Evolutionary conservation across 441 rosid genomes (phyloP).

Genomic region (Caryocar brasiliense): DNA sequence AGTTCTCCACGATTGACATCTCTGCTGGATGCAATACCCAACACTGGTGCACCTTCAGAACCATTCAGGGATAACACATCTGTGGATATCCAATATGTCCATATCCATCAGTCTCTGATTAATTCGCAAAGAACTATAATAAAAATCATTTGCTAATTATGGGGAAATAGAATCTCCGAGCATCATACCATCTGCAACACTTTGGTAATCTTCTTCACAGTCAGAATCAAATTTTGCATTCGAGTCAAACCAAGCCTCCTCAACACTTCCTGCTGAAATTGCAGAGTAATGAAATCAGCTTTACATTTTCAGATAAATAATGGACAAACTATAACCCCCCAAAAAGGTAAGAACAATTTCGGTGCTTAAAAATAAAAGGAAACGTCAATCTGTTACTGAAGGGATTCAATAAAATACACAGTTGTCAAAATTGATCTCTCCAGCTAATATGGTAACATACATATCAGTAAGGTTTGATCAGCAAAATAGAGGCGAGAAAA

Average conservation of each 20-base stretch:
- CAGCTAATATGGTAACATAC: too few relatives aligned
- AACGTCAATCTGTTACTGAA: too few relatives aligned
- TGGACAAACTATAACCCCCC: too few relatives aligned
- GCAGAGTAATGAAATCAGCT: slow-evolving; percentile 8
- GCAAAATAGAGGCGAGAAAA: too few relatives aligned
- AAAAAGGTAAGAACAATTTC: too few relatives aligned
- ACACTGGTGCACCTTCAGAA: slow-evolving; percentile 37
- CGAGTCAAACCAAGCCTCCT: slow-evolving; percentile 77
- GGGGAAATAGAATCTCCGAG: slow-evolving; percentile 6
- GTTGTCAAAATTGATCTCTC: too few relatives aligned
- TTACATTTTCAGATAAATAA: too few relatives aligned
- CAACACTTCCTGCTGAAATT: slow-evolving; percentile 40
- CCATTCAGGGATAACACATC: slow-evolving; percentile 53
- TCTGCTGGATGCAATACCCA: slow-evolving; percentile 30
- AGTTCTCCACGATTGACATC: slow-evolving; percentile 30
- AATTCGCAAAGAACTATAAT: not conserved
- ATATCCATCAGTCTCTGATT: slow-evolving; percentile 1
- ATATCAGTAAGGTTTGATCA: too few relatives aligned
- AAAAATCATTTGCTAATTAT: not conserved
- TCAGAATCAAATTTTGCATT: slow-evolving; percentile 52
- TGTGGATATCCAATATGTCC: slow-evolving; percentile 19
- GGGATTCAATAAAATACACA: too few relatives aligned
- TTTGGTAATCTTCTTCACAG: slow-evolving; percentile 67
- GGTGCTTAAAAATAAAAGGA: too few relatives aligned
- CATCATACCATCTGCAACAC: slow-evolving; percentile 64